Base-by-base conservation (phyloP, 768 basidiomycete species). In the Calocybe gangraenosa region DNA sequence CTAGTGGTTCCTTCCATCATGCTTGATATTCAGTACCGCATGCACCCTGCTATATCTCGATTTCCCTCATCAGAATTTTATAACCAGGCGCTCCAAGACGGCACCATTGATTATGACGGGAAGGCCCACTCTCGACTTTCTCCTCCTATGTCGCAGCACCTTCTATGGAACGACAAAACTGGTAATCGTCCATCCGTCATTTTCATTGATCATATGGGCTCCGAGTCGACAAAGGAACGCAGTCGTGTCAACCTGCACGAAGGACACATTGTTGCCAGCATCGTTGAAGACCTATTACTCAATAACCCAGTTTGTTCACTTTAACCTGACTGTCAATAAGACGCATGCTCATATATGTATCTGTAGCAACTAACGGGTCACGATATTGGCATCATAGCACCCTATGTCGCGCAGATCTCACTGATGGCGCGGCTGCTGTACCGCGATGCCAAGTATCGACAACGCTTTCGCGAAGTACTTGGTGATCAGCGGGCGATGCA, bases 11-110 rank as follows among this genome's bases (percentile, higher is more conserved):
- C 92, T 8, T 85, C 88, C 3, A 79, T 93, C 50, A 93, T 94
- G 86, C 79, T 97, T 46, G 86, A 95, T 58, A 76, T 81, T n/a
- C 93, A 97, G 65, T 97, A 96, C 56, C 83, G 93, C 28, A 97
- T 97, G 93, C 92, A 94, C 56, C 94, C 93, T 10, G 70, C 71
- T 30, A 92, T 97, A 54, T 90, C 93, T 1, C 73, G 73, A 17
- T 97, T 97, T 69, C 92, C 94, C 8, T 82, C 87, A 30, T 60
- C 70, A 20, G 84, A 91, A 48, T 96, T 96, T 61, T 97, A 97
- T 67, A 68, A 80, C 34, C 69, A 70, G 20, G 69, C 74, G 1
- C 59, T 96, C 37, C 71, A 70, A 33, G 86, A 95, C 59, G 92
- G 92, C 13, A 92, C 89, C 1, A 75, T 85, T 18, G 79, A 83